Conservation (phyloP, 441 rosid species). For the Corymbia citriodora region DNA sequence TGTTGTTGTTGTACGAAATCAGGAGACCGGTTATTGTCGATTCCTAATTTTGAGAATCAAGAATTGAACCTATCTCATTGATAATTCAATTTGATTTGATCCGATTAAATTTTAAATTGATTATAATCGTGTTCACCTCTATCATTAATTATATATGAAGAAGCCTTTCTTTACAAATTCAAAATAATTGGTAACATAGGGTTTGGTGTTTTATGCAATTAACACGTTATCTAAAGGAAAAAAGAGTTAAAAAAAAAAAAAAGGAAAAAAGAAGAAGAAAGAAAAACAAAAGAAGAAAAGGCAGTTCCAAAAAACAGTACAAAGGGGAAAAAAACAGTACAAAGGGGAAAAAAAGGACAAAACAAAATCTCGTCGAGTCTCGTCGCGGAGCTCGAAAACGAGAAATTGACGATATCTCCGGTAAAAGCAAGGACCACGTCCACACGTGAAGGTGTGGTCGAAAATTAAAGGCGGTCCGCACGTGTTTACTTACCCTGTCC, state of each 20-base stretch:
- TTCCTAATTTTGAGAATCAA: not conserved
- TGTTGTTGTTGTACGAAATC: rapidly evolving
- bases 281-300: not conserved
- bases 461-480: not conserved
- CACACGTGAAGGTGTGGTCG: not conserved
- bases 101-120: rapidly evolving
- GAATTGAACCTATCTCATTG: rapidly evolving
- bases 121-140: rapidly evolving
- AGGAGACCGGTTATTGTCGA: rapidly evolving
- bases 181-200: not conserved
- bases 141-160: not conserved
- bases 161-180: not conserved
- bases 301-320: not conserved
- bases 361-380: not conserved
- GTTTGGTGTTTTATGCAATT: not conserved
- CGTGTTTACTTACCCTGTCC: not conserved
- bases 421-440: not conserved
- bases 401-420: not conserved
- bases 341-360: not conserved
- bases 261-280: no score
- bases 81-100: rapidly evolving
- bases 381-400: not conserved
- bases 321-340: not conserved
- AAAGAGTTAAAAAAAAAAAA: not conserved
- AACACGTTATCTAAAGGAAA: not conserved